Percentiles rank a stretch among this genome's conserved stretches.
phyloP scores from a whole-genome alignment of 2,329 filamentous ascomycete species.

The Cryphonectria radicalis region DNA sequence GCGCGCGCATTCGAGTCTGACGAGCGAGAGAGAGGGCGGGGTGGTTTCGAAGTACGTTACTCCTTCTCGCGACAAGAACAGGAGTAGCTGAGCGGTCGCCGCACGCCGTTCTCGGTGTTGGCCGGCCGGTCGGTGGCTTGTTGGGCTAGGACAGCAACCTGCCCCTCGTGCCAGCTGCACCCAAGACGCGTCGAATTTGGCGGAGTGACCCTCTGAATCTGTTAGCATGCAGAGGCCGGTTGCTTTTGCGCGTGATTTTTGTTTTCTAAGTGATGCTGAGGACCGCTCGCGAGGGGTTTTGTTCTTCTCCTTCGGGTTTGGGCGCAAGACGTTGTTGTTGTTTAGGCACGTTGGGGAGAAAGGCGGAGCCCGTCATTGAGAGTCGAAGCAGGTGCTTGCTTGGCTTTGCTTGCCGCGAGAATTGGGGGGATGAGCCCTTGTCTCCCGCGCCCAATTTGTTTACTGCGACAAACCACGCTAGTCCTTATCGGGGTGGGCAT shows the following conservation, averaged over 20 bases:
- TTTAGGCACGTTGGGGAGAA: not conserved
- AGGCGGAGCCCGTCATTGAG: slow-evolving; percentile 7
- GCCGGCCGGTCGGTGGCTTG: not conserved
- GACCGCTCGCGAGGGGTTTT: slow-evolving; percentile 10
- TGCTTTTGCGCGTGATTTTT: slow-evolving; percentile 17
- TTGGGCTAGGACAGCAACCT: slow-evolving; percentile 4
- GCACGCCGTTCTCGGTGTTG: slow-evolving; percentile 16
- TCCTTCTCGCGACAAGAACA: not conserved
- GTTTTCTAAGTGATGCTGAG: slow-evolving; percentile 28
- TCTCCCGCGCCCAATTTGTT: slow-evolving; percentile 18
- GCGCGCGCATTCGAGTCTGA: slow-evolving; percentile 21
- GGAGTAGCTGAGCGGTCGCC: not conserved
- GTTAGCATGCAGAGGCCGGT: slow-evolving; percentile 15
- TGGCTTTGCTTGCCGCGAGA: slow-evolving; percentile 22
- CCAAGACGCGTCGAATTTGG: slow-evolving; percentile 26
- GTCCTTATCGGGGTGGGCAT: slow-evolving; percentile 9
- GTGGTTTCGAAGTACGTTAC: not conserved
- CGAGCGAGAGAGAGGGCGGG: too few species aligned
- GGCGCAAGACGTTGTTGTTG: slow-evolving; percentile 17
- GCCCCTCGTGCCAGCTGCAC: slow-evolving; percentile 25
- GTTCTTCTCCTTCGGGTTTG: not conserved
- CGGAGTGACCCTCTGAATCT: slow-evolving; percentile 12
- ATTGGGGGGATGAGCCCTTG: slow-evolving; percentile 19
- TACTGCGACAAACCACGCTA: slow-evolving; percentile 25
- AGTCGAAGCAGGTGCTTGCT: slow-evolving; percentile 11